Conservation (phyloP, 306 rosid genomes). For the Canavalia gladiata region DNA sequence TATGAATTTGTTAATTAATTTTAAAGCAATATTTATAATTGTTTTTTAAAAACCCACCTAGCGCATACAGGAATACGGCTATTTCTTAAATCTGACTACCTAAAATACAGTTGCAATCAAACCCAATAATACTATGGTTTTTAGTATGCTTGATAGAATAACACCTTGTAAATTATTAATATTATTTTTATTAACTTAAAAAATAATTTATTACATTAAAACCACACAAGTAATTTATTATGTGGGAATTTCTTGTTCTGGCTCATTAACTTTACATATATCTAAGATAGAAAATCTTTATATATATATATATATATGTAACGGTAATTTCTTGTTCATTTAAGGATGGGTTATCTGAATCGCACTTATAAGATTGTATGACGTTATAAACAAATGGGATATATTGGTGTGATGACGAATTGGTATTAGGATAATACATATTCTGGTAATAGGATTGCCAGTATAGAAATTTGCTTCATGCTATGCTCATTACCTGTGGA, state of each 20-base stretch:
- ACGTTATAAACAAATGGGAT: not conserved
- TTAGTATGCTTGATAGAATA: not conserved
- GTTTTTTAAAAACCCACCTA: not conserved
- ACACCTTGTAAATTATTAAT: too few species aligned
- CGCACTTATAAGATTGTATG: not conserved
- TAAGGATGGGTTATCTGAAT: not conserved
- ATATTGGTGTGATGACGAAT: not conserved
- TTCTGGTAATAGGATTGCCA: slow-evolving; percentile 21
- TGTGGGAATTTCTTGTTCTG: too few species aligned
- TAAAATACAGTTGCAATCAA: not conserved
- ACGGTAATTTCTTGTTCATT: not conserved
- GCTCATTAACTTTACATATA: too few species aligned
- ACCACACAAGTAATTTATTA: too few species aligned
- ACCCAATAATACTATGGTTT: not conserved
- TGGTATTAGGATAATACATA: slow-evolving; percentile 22
- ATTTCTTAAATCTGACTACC: not conserved
- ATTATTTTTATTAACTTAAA: too few species aligned
- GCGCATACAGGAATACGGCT: too few species aligned
- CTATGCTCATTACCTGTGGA: not conserved
- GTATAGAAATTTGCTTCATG: slow-evolving; percentile 15
- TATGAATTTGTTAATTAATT: not conserved
- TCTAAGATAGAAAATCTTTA: too few species aligned
- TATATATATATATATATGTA: not conserved
- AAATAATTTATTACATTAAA: too few species aligned
- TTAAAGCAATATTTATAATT: not conserved